A percentile compares a stretch with the other conserved stretches of the same genome.
Evolutionary conservation across 176 grass and related monocot genomes (phyloP).

Genomic region (Tuctoria greenei): DNA sequence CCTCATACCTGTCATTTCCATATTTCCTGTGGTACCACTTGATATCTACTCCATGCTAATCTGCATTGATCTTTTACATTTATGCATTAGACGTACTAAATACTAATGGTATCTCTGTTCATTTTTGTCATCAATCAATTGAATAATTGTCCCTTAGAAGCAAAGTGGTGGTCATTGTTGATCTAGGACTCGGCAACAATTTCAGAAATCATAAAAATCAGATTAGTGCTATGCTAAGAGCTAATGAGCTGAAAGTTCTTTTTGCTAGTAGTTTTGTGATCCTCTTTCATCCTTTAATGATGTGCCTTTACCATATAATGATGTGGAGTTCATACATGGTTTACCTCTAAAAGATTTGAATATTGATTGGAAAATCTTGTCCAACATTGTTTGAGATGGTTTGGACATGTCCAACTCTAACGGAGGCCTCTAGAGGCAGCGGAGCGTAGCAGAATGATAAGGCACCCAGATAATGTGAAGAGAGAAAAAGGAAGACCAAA

Average conservation of each 20-base stretch:
- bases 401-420: too few species aligned
- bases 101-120: neutral
- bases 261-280: neutral
- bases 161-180: constrained; percentile 20
- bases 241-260: constrained; percentile 11
- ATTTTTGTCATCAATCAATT: constrained; percentile 18
- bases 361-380: neutral
- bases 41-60: constrained; percentile 19
- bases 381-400: too few species aligned
- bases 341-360: constrained; percentile 11
- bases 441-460: too few species aligned
- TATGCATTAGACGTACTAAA: neutral
- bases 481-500: too few species aligned
- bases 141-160: constrained; percentile 11
- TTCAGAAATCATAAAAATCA: constrained; percentile 13
- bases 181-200: constrained; percentile 20
- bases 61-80: neutral
- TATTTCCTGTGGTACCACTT: constrained; percentile 8
- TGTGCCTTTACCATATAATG: constrained; percentile 5
- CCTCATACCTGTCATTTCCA: constrained; percentile 17
- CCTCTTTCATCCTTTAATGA: constrained; percentile 10
- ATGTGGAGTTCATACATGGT: constrained; percentile 1
- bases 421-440: too few species aligned
- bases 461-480: too few species aligned
- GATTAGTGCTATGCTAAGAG: neutral